Evolutionary conservation across 2,329 filamentous ascomycete genomes (phyloP).

Genomic region (Alternaria brassicae): DNA sequence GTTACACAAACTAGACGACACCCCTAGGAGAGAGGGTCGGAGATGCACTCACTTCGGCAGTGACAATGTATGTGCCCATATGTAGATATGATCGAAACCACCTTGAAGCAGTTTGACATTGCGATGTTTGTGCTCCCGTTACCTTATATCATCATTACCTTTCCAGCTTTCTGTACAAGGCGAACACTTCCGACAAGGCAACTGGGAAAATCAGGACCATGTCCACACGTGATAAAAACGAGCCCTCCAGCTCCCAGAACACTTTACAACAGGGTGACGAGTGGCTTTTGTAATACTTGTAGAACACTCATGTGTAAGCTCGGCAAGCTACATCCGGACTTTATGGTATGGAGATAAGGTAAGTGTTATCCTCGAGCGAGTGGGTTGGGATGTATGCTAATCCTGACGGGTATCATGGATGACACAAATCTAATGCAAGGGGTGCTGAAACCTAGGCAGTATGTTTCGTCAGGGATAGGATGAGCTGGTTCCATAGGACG

Average conservation of each 20-base stretch:
- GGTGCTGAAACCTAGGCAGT: background rate
- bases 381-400: background rate
- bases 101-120: background rate
- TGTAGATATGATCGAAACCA: background rate
- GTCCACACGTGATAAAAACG: background rate
- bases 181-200: background rate
- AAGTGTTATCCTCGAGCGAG: background rate
- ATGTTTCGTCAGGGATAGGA: background rate
- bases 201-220: background rate
- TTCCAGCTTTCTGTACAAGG: background rate
- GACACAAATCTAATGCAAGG: background rate
- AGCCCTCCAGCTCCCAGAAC: background rate
- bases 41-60: background rate
- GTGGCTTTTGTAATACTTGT: conserved; percentile 67
- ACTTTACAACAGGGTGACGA: conserved; percentile 55
- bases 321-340: background rate
- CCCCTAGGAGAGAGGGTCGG: background rate
- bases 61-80: background rate
- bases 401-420: background rate
- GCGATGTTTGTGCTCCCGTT: background rate
- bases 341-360: background rate
- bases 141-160: background rate
- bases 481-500: background rate
- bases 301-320: conserved; percentile 67
- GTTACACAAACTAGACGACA: no score